These are phyloP conservation scores for Adansonia madagascariensis DNA, from an alignment of 441 rosid genomes.

Conservation along the genomic window DNA sequence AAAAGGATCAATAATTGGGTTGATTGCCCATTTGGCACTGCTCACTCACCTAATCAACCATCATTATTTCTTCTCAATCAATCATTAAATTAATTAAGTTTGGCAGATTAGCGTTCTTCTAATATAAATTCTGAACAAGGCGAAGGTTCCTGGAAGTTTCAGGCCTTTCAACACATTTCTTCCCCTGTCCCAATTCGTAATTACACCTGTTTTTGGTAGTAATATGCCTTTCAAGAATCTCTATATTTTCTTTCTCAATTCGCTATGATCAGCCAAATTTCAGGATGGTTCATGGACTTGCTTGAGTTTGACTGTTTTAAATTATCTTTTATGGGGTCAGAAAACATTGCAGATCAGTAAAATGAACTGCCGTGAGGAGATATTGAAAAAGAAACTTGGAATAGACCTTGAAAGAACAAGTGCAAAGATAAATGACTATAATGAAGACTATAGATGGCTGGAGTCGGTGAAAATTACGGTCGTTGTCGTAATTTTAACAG, in stretches of 20 bases:
- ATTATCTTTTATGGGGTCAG: too few species aligned
- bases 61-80: not conserved
- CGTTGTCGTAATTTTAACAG: too few species aligned
- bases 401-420: too few species aligned
- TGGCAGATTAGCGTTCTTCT: not conserved
- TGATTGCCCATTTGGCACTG: not conserved
- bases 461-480: too few species aligned
- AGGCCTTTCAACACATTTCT: not conserved
- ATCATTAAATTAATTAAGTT: not conserved
- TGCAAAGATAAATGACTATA: too few species aligned
- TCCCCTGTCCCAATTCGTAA: too few species aligned
- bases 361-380: too few species aligned
- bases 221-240: not conserved
- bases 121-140: not conserved
- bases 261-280: too few species aligned
- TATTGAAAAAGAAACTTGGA: too few species aligned
- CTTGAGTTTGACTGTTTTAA: not conserved
- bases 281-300: too few species aligned
- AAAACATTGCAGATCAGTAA: too few species aligned
- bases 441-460: too few species aligned
- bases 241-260: not conserved
- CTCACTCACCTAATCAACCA: not conserved
- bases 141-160: not conserved
- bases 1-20: not conserved
- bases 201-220: not conserved